Conservation (phyloP, 2,329 filamentous ascomycete species). For the Chlorencoelia australis region DNA sequence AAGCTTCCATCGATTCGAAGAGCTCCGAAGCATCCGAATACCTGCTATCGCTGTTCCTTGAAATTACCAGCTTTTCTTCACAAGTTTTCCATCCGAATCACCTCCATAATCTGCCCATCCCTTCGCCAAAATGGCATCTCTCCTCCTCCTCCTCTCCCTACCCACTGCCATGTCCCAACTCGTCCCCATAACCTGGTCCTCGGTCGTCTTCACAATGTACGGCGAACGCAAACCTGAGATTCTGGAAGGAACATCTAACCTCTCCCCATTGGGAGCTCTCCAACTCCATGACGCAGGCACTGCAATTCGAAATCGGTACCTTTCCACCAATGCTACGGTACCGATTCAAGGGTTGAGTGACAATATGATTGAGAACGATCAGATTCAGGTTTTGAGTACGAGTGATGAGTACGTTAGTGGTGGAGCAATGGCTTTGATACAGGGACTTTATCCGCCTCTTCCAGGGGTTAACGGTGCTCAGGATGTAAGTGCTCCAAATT, state of each 20-base stretch:
- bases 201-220: constrained; percentile 29
- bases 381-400: constrained; percentile 33
- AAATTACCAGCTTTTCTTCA: too few species aligned
- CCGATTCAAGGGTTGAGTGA: constrained; percentile 1
- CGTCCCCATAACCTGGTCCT: constrained; percentile 17
- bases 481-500: constrained; percentile 1
- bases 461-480: neutral
- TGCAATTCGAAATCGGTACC: constrained; percentile 40
- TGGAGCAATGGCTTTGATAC: constrained; percentile 67
- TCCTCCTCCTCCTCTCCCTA: constrained; percentile 9
- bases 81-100: too few species aligned
- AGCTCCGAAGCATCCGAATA: too few species aligned
- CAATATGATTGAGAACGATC: neutral
- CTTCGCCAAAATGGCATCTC: constrained; percentile 1
- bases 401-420: constrained; percentile 44
- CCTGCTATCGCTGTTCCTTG: too few species aligned
- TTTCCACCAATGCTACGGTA: constrained; percentile 25
- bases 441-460: constrained; percentile 70
- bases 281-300: constrained; percentile 41
- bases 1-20: too few species aligned
- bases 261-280: constrained; percentile 44
- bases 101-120: too few species aligned
- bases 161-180: constrained; percentile 10
- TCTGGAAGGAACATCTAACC: constrained; percentile 22
- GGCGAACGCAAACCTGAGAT: constrained; percentile 42